These are phyloP conservation scores for Naematelia encephala DNA, from an alignment of 768 basidiomycete genomes.

Conservation along the genomic window DNA sequence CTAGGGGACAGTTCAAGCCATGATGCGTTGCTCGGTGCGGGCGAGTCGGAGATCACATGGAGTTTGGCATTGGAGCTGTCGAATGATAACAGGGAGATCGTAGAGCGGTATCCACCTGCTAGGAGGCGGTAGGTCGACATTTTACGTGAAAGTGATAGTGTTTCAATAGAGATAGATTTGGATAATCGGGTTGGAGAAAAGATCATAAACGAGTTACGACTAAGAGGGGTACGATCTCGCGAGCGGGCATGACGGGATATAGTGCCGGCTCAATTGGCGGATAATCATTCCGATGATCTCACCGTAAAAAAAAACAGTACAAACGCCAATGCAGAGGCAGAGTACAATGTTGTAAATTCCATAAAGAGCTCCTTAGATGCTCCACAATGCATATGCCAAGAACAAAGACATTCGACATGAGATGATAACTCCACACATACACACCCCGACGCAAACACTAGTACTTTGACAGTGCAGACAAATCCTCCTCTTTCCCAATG, in stretches of 20 bases:
- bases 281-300: too few relatives aligned
- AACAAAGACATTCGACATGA: not conserved
- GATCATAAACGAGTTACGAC: too few relatives aligned
- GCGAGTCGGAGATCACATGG: slow-evolving; percentile 47
- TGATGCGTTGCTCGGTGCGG: slow-evolving; percentile 56
- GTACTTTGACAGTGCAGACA: not conserved
- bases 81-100: slow-evolving; percentile 64
- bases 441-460: not conserved
- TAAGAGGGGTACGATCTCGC: too few relatives aligned
- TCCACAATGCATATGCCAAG: not conserved
- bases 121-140: slow-evolving; percentile 44
- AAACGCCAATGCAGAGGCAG: too few relatives aligned
- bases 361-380: too few relatives aligned
- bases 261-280: too few relatives aligned
- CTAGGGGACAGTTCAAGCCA: slow-evolving; percentile 67
- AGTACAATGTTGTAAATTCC: too few relatives aligned
- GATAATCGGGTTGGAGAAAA: too few relatives aligned
- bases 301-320: too few relatives aligned
- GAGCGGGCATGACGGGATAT: too few relatives aligned
- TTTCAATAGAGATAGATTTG: too few relatives aligned
- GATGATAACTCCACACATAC: not conserved
- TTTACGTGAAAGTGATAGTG: too few relatives aligned
- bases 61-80: slow-evolving; percentile 57
- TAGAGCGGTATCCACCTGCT: slow-evolving; percentile 54
- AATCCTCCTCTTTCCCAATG: not conserved